Conservation (phyloP, 78 protist species). For the Cyanophora paradoxa region DNA sequence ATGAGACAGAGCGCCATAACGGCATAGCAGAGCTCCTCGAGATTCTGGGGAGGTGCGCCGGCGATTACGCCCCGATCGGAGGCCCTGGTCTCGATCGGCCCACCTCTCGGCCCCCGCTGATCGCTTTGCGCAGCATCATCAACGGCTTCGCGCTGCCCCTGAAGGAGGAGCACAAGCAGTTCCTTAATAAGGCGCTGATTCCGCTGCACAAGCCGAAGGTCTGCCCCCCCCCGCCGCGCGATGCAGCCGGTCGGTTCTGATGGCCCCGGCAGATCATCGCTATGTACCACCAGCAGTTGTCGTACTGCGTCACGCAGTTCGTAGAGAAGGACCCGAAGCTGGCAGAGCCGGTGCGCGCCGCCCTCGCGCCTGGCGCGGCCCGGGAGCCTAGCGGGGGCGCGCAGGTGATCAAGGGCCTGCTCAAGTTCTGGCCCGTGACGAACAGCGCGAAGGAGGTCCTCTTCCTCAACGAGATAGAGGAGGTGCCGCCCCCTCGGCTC, state of each 20-base stretch:
- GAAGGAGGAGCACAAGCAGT: conserved; percentile 85
- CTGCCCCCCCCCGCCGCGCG: background rate
- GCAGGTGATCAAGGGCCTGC: conserved; percentile 46
- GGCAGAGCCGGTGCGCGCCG: background rate
- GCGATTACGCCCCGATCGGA: too few relatives aligned
- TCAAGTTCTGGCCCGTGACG: conserved; percentile 63
- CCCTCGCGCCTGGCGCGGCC: too few relatives aligned
- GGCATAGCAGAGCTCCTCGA: conserved; percentile 90
- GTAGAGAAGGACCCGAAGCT: conserved; percentile 70
- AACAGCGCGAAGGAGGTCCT: conserved; percentile 64
- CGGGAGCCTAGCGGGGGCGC: too few relatives aligned
- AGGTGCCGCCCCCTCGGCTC: too few relatives aligned
- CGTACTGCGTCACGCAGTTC: conserved; percentile 81
- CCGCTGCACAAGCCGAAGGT: conserved; percentile 68
- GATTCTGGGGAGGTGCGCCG: conserved; percentile 4
- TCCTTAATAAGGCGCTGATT: conserved; percentile 61
- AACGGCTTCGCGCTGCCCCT: conserved; percentile 94
- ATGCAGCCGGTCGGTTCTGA: background rate
- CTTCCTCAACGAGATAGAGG: conserved; percentile 71
- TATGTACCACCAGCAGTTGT: conserved; percentile 66
- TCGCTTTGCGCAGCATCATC: conserved; percentile 69
- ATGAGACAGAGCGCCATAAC: conserved; percentile 77
- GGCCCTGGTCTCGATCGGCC: too few relatives aligned
- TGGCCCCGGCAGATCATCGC: conserved; percentile 13
- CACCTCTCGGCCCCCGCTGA: too few relatives aligned